Base-by-base conservation (phyloP, 2,329 filamentous ascomycete species). In the Drechslerella coelobrocha region DNA sequence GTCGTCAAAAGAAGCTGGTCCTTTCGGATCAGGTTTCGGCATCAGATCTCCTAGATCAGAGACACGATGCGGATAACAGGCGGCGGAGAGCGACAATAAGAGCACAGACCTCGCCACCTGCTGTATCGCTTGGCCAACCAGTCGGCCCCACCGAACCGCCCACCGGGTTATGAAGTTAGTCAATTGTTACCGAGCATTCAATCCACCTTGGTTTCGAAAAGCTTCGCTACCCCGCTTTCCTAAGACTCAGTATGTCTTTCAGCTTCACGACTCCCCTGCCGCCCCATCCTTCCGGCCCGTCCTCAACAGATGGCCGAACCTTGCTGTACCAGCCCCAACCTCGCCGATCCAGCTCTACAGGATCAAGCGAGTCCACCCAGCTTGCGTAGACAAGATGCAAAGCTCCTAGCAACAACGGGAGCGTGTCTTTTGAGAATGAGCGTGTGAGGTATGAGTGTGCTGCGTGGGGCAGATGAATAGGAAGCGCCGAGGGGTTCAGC, bases 241-340 rank as follows among this genome's bases (percentile, higher is more conserved):
- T 54, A 9, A 72, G 17, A 26, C 27, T 34, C 43, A 72, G 29
- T 26, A 72, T 55, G 39, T 72, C 55, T 45, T 54, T 61, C 19
- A 72, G 39, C 29, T 53, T 60, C 31, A 72, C 61, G 19, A 23
- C 37, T 14, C 59, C 68, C 55, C 50, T 72, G 4, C 60, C 68
- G 50, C 68, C 68, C 68, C 68, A 72, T 19, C 68, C 68, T 29
- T 62, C 68, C 31, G 59, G 68, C 26, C 65, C 68, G 41, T 72
- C 68, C 24, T 60, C 68, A 43, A 72, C 60, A 34, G 34, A 21
- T 17, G 65, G 68, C 39, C 68, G 54, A 14, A 72, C 54, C 24
- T 14, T 54, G 39, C 45, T 48, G 53, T 72, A 72, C 68, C 68
- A 72, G 17, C 51, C 47, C 68, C 68, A 72, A 21, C 68, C 41